Percentiles rank a stretch among this genome's conserved stretches.
Evolutionary conservation across 306 rosid genomes (phyloP).

Genomic region (Casuarina equisetifolia): DNA sequence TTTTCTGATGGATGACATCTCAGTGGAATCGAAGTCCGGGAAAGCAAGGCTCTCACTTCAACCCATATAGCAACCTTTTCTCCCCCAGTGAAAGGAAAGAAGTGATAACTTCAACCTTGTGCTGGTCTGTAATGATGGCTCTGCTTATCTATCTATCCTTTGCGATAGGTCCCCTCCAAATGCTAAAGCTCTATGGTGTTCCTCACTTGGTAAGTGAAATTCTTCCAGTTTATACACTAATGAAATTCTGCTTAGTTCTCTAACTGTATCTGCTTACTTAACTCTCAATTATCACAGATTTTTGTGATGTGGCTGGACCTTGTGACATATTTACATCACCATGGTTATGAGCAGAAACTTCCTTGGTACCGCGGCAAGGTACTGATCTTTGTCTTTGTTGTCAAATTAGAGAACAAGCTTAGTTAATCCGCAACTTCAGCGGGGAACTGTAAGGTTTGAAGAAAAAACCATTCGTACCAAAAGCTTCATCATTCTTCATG

Average conservation of each 20-base stretch:
- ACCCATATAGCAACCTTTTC: conserved; percentile 74
- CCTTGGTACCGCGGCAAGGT: conserved; percentile 99
- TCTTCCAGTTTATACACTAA: not conserved
- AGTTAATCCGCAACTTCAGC: not conserved
- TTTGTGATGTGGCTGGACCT: conserved; percentile 87
- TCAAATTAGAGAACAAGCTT: too few relatives aligned
- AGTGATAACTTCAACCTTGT: conserved; percentile 63
- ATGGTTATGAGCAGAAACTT: conserved; percentile 76
- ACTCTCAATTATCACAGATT: conserved; percentile 37
- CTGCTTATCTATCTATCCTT: conserved; percentile 47
- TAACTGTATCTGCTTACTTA: not conserved
- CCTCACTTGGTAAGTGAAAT: conserved; percentile 71
- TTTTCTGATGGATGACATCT: conserved; percentile 26
- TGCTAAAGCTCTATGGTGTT: conserved; percentile 66
- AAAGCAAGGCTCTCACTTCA: conserved; percentile 88
- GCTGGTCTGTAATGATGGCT: conserved; percentile 67
- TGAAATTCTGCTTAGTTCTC: not conserved
- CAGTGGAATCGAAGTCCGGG: conserved; percentile 98
- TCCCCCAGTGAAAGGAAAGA: conserved; percentile 58
- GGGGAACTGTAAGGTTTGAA: too few relatives aligned
- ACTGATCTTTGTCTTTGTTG: not conserved
- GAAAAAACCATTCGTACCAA: not conserved
- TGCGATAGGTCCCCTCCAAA: conserved; percentile 48
- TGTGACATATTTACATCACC: conserved; percentile 95
- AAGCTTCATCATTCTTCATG: not conserved